Conservation (phyloP, 768 basidiomycete species). For the Roridomyces roridus region DNA sequence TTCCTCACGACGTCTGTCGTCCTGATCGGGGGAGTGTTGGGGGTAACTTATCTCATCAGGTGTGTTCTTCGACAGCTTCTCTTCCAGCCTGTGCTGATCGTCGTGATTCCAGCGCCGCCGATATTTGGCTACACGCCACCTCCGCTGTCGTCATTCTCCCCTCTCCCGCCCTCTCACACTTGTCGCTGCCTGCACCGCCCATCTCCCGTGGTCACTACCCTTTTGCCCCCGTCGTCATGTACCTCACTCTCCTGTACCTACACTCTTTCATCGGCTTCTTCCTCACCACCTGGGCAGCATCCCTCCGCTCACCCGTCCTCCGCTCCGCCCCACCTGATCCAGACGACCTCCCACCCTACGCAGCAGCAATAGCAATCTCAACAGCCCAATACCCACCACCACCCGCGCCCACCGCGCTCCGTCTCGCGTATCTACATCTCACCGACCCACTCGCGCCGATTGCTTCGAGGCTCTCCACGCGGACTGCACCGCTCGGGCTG, state of each 20-base stretch:
- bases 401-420: constrained; percentile 13
- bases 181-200: background rate
- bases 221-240: constrained; percentile 14
- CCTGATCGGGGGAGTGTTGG: constrained; percentile 8
- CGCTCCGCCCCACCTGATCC: background rate
- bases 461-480: constrained; percentile 18
- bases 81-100: background rate
- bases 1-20: constrained; percentile 16
- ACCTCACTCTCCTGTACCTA: constrained; percentile 14
- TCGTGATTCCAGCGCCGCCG: constrained; percentile 4
- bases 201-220: constrained; percentile 17
- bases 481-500: background rate
- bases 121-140: constrained; percentile 23
- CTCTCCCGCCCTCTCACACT: background rate
- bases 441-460: constrained; percentile 18
- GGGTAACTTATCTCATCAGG: constrained; percentile 15
- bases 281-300: constrained; percentile 12
- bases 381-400: background rate
- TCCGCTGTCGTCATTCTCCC: constrained; percentile 8
- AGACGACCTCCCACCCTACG: no score
- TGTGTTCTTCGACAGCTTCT: background rate
- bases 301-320: constrained; percentile 16
- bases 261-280: constrained; percentile 11
- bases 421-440: constrained; percentile 17
- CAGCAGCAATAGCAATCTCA: no score